Percentiles rank a stretch among this genome's conserved stretches.
phyloP scores from a whole-genome alignment of 2,329 filamentous ascomycete species.

The Zymoseptoria passerinii region DNA sequence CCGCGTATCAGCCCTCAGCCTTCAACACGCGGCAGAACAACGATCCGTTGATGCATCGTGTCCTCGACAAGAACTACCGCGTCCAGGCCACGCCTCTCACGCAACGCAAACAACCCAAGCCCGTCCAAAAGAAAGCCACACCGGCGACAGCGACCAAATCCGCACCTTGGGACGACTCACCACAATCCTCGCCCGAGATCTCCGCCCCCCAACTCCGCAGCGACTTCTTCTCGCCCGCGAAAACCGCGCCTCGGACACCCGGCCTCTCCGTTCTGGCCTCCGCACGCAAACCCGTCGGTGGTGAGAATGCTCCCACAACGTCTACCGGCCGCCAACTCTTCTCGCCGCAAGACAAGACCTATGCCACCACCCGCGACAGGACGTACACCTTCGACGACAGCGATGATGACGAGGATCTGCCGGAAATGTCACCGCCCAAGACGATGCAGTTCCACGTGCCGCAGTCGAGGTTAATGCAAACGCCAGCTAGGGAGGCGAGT shows the following conservation, averaged over 20 bases:
- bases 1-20: conserved; percentile 31
- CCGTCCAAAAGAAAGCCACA: conserved; percentile 24
- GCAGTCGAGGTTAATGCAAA: conserved; percentile 68
- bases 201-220: conserved; percentile 74
- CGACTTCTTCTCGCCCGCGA: conserved; percentile 58
- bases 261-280: conserved; percentile 64
- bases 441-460: conserved; percentile 80
- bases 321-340: conserved; percentile 30
- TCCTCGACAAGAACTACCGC: conserved; percentile 94
- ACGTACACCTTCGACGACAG: conserved; percentile 21
- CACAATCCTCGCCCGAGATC: conserved; percentile 54
- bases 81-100: conserved; percentile 79
- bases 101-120: conserved; percentile 19
- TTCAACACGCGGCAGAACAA: conserved; percentile 34
- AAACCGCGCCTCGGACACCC: conserved; percentile 56
- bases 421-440: conserved; percentile 71
- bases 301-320: conserved; percentile 19
- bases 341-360: conserved; percentile 24
- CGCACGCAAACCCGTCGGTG: conserved; percentile 21
- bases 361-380: conserved; percentile 17
- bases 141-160: conserved; percentile 31
- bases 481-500: conserved; percentile 73
- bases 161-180: conserved; percentile 37
- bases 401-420: conserved; percentile 47
- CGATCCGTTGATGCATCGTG: conserved; percentile 75